phyloP scores from a whole-genome alignment of 164 flowering plant species.

The Vitis riparia region DNA sequence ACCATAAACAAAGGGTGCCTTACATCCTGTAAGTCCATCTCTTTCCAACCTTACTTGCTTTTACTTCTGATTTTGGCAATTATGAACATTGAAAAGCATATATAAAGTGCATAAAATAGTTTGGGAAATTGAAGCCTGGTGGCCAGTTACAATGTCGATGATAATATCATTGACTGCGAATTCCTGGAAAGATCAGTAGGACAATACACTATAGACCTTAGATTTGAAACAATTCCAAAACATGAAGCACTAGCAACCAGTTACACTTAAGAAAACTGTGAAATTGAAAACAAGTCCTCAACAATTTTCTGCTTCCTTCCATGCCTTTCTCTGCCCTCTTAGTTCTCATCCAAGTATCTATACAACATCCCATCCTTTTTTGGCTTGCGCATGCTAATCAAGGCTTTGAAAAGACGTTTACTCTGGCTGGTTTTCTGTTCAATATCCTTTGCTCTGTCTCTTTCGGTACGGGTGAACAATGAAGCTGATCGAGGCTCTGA shows the following conservation, averaged over 20 bases:
- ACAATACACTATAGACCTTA: background rate
- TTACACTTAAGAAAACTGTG: background rate
- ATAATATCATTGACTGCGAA: background rate
- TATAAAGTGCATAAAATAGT: no score
- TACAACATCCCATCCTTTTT: slow-evolving; percentile 21
- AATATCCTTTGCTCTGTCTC: slow-evolving; percentile 18
- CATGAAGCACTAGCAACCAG: background rate
- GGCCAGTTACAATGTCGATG: background rate
- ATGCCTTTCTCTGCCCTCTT: background rate
- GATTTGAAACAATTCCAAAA: background rate
- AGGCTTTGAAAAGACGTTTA: slow-evolving; percentile 44
- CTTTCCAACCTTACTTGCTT: no score
- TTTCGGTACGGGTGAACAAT: slow-evolving; percentile 5
- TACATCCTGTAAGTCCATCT: no score
- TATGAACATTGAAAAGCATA: no score
- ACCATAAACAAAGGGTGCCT: no score
- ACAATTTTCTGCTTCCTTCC: background rate
- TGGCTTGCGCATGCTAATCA: slow-evolving; percentile 37
- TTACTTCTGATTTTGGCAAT: no score
- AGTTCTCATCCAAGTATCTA: slow-evolving; percentile 19
- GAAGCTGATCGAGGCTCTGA: slow-evolving; percentile 29
- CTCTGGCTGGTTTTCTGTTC: slow-evolving; percentile 31
- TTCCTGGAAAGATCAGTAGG: background rate
- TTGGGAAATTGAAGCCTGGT: no score
- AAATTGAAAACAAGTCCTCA: background rate